These are phyloP conservation scores for Pestalotiopsis fici DNA, from an alignment of 2,329 filamentous ascomycete genomes.

Conservation along the genomic window DNA sequence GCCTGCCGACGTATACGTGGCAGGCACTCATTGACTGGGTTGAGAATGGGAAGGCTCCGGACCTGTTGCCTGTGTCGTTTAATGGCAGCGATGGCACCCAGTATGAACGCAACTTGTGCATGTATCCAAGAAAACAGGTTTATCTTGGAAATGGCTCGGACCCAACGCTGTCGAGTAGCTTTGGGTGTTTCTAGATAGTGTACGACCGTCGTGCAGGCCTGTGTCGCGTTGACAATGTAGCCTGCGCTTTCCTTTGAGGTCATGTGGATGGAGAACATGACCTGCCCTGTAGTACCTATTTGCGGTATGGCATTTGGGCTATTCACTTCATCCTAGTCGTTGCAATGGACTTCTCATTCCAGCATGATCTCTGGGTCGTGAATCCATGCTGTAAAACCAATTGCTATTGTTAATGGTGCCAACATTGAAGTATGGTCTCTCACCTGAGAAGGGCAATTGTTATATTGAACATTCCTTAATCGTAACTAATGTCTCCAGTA, in stretches of 20 bases:
- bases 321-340: not conserved
- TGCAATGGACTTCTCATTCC: not conserved
- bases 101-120: not conserved
- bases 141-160: not conserved
- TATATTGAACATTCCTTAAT: too few species aligned
- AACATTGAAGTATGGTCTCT: too few species aligned
- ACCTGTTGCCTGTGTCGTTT: not conserved
- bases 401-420: too few species aligned
- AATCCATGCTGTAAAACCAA: not conserved
- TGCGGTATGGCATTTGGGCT: too few species aligned
- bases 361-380: slow-evolving; percentile 14
- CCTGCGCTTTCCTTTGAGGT: too few species aligned
- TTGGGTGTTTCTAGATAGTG: not conserved
- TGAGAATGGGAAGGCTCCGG: slow-evolving; percentile 1
- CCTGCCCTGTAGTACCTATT: too few species aligned
- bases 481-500: too few species aligned
- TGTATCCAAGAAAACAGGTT: not conserved
- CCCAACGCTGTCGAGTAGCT: not conserved
- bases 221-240: too few species aligned
- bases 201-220: not conserved
- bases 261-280: too few species aligned
- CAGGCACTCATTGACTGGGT: not conserved
- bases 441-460: too few species aligned
- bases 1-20: not conserved
- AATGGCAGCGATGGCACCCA: not conserved